Base-by-base conservation (phyloP, 2,329 filamentous ascomycete species). In the Phaeoacremonium minimum region DNA sequence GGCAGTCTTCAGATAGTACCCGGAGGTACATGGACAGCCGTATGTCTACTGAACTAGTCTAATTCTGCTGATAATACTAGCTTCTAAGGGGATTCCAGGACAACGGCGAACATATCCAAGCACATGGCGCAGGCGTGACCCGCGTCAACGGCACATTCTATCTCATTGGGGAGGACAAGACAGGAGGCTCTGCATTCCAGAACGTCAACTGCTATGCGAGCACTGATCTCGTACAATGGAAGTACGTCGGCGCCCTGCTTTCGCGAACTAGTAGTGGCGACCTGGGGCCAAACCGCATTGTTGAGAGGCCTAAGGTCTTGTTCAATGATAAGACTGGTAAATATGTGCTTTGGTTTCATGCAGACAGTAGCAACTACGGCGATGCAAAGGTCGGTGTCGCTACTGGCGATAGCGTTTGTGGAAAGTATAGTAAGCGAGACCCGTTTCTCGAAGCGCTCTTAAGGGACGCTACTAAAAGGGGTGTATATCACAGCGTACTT, bases 111-210 rank as follows among this genome's bases (percentile, higher is more conserved):
- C 77, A 81, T 45, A 63, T 85, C 4, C 79, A 85, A 61, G 81
- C 81, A 0, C 81, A 85, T 48, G 81, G 80, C 2, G 76, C 74
- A 2, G 78, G 78, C 28, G 63, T 84, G 6, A 71, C 81, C 47
- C 63, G 74, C 43, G 72, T 74, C 1, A 66, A 68, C 28, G 64
- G 61, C 7, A 71, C 67, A 1, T 85, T 77, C 61, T 85, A 85
- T 60, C 70, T 79, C 60, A 74, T 84, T 18, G 82, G 82, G 13
- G 82, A 86, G 53, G 81, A 85, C 58, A 85, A 85, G 54, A 74
- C 75, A 2, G 78, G 80, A 16, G 69, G 64, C 1, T 57, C 64
- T 0, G 22, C 22, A 9, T 85, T 85, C 54, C 71, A 77, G 40
- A 78, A 78, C 35, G 64, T 85, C 46, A 84, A 83, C 53, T 85